A percentile compares a stretch with the other conserved stretches of the same genome.
Conservation (phyloP, 805 yeast species). For the Ogataea ganodermae region DNA sequence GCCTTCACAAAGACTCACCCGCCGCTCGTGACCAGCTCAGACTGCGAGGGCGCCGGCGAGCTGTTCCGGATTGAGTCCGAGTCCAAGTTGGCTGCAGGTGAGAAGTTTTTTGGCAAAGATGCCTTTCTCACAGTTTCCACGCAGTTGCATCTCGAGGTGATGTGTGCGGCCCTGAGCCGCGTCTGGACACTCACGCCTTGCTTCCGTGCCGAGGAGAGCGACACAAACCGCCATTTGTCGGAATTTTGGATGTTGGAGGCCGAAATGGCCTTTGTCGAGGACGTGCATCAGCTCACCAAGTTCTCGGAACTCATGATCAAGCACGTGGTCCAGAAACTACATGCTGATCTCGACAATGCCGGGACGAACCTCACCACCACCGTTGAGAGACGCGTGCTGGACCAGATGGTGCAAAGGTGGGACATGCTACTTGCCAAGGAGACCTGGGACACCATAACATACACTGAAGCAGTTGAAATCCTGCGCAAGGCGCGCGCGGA, state of each 20-base stretch:
- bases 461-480: conserved; percentile 69
- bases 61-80: conserved; percentile 58
- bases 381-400: conserved; percentile 40
- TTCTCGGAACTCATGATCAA: conserved; percentile 75
- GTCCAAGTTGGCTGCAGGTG: conserved; percentile 24
- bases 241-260: conserved; percentile 99
- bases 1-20: conserved; percentile 77
- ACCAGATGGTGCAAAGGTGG: conserved; percentile 59
- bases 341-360: conserved; percentile 28
- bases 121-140: conserved; percentile 87
- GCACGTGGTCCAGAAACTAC: conserved; percentile 40
- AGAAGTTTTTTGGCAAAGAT: conserved; percentile 60
- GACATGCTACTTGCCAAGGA: conserved; percentile 41
- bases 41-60: conserved; percentile 98
- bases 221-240: conserved; percentile 86
- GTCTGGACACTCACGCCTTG: conserved; percentile 93
- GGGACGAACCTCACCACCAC: conserved; percentile 40
- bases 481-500: conserved; percentile 38
- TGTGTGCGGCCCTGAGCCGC: conserved; percentile 69
- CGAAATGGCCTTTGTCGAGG: conserved; percentile 69
- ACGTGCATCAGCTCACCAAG: conserved; percentile 59
- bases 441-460: conserved; percentile 72
- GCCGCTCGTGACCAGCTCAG: conserved; percentile 84
- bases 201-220: conserved; percentile 90
- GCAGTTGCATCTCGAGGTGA: conserved; percentile 84